These are phyloP conservation scores for Rhodofomes roseus DNA, from an alignment of 1,284 basidiomycete genomes.

Conservation along the genomic window DNA sequence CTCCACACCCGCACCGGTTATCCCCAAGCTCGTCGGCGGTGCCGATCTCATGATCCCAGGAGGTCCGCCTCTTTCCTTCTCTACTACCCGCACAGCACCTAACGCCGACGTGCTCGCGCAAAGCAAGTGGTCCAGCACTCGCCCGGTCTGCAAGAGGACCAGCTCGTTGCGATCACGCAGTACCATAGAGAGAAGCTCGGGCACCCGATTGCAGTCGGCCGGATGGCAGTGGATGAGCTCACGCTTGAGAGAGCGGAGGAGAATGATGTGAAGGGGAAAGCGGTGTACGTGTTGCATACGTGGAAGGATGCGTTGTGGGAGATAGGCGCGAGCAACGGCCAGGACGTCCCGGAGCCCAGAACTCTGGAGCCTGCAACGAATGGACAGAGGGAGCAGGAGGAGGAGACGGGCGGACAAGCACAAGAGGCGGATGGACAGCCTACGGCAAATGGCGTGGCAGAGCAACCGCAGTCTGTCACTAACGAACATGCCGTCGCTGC, in stretches of 20 bases:
- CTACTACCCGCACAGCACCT: slow-evolving; percentile 3
- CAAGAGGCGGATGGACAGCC: slow-evolving; percentile 11
- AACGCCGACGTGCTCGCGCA: slow-evolving; percentile 9
- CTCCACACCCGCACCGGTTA: slow-evolving; percentile 60
- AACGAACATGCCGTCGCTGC: slow-evolving; percentile 11
- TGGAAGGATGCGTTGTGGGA: slow-evolving; percentile 74
- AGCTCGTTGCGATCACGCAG: slow-evolving; percentile 60
- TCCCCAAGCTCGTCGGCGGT: slow-evolving; percentile 62
- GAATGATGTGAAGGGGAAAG: slow-evolving; percentile 64
- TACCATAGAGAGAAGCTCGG: slow-evolving; percentile 38
- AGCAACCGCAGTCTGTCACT: not conserved
- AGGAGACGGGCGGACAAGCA: slow-evolving; percentile 17
- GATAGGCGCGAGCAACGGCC: slow-evolving; percentile 57
- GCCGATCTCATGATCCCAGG: slow-evolving; percentile 81
- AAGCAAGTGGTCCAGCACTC: slow-evolving; percentile 58
- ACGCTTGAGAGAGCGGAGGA: slow-evolving; percentile 33
- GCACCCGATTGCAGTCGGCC: slow-evolving; percentile 66
- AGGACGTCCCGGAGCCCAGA: slow-evolving; percentile 45
- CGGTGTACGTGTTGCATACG: slow-evolving; percentile 62
- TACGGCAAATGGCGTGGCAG: not conserved
- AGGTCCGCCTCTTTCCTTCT: slow-evolving; percentile 40
- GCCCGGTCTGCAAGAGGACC: slow-evolving; percentile 35
- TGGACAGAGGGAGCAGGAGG: slow-evolving; percentile 12
- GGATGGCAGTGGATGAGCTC: slow-evolving; percentile 55
- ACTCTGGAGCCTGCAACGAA: slow-evolving; percentile 5